Evolutionary conservation across 78 protist genomes (phyloP).

Genomic region (Capsaspora owczarzaki): DNA sequence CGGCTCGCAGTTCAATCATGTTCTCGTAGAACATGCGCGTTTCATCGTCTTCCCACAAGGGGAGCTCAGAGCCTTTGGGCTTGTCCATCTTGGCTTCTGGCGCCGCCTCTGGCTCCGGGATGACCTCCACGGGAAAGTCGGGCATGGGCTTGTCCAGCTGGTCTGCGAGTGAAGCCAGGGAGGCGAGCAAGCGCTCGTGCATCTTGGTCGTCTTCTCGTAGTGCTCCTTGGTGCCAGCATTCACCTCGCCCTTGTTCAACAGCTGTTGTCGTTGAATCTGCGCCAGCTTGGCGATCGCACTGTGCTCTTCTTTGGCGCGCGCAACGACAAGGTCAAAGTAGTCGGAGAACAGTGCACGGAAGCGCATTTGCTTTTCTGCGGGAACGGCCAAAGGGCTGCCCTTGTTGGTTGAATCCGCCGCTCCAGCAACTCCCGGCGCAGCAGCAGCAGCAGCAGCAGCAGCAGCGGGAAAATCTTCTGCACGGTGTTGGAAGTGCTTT

Average conservation of each 20-base stretch:
- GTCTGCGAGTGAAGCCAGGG: constrained; percentile 15
- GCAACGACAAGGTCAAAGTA: too few species aligned
- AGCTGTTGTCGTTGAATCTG: not conserved
- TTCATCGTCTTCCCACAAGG: constrained; percentile 28
- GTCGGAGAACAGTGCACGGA: too few species aligned
- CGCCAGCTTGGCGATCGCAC: constrained; percentile 1
- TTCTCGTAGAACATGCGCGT: constrained; percentile 23
- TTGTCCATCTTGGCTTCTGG: not conserved
- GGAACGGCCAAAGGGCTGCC: too few species aligned
- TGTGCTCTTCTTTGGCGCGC: too few species aligned
- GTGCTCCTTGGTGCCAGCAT: not conserved
- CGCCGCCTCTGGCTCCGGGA: too few species aligned
- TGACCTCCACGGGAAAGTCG: constrained; percentile 8
- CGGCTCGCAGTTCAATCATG: not conserved
- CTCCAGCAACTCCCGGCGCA: too few species aligned
- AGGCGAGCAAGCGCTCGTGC: not conserved
- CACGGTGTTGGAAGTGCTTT: too few species aligned
- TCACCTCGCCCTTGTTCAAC: constrained; percentile 11
- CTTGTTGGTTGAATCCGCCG: too few species aligned
- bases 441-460: too few species aligned
- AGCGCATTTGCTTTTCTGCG: too few species aligned
- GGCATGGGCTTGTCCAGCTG: constrained; percentile 4
- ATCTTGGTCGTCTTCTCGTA: constrained; percentile 13
- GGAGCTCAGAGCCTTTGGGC: not conserved
- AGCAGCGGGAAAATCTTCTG: too few species aligned